Base-by-base conservation (phyloP, 2,329 filamentous ascomycete species). In the Neobulgaria alba region DNA sequence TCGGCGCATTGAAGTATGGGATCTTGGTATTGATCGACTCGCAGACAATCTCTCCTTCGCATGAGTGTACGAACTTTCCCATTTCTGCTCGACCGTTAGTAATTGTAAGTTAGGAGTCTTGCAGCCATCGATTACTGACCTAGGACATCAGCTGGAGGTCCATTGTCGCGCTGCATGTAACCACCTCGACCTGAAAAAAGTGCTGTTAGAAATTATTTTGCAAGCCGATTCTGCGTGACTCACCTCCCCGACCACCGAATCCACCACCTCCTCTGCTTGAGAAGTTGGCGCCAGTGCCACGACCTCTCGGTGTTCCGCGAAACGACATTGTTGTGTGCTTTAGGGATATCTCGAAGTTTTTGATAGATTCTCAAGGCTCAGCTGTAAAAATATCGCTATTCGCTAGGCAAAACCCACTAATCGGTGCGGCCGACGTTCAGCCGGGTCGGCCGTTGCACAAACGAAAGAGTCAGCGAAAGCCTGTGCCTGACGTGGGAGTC, bases 11-110 rank as follows among this genome's bases (percentile, higher is more conserved):
- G 82, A 98, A 98, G 72, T 94, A 94, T 48, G 92, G 92, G 51
- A 98, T 83, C 70, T 96, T 96, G 57, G 83, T 72, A 73, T 95
- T 96, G 67, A 84, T 82, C 54, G 85, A 93, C 67, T 88, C 82
- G 83, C 90, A 95, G 56, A 98, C 83, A 75, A 98, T 92, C 67
- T 98, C 92, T 63, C 90, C 90, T 68, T 98, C 92, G 69, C 85
- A 90, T 44, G 88, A 81, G 70, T 98, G 92, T 63, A 95, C 68
- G 67, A 96, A 94, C 52, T 77, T 78, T 65, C 92, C 92, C 83
- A 98, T 87, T 69, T 95, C 92, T 82, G 36, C 9, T 2, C 9
- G 30, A 17, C 21, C 30, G 36, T 54, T 39, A 56, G 50, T 43
- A 39, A 50, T 39, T 40, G 30, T 10, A 9, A 18, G 16, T 17